Conservation (phyloP, 2,329 filamentous ascomycete genomes). For the Annulohypoxylon truncatum region DNA sequence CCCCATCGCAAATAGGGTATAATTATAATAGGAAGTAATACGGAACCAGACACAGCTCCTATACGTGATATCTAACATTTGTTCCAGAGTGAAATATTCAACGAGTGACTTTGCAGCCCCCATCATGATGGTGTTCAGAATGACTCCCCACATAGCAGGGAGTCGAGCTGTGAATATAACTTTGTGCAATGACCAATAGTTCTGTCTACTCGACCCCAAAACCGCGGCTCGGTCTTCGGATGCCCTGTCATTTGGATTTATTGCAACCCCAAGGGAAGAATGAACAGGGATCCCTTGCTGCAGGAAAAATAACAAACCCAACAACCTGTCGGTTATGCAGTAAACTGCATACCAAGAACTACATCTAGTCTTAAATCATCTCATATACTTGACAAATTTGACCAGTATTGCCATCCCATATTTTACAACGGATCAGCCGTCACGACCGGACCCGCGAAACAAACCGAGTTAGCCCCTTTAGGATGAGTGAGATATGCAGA, state of each 20-base stretch:
- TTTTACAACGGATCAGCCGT: not conserved
- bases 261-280: conserved; percentile 31
- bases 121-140: not conserved
- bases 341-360: not conserved
- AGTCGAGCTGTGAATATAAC: not conserved
- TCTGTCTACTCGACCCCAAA: not conserved
- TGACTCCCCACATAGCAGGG: not conserved
- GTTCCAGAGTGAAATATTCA: not conserved
- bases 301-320: conserved; percentile 25
- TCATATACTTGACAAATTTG: not conserved
- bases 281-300: conserved; percentile 29
- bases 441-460: not conserved
- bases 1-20: not conserved
- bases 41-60: not conserved
- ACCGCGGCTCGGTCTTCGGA: conserved; percentile 14
- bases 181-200: not conserved
- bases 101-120: not conserved
- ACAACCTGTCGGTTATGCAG: conserved; percentile 10
- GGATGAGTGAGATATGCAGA: conserved; percentile 21
- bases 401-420: not conserved
- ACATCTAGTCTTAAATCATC: not conserved
- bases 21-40: not conserved
- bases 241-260: not conserved
- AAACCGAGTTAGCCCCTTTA: conserved; percentile 8
- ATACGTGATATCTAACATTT: not conserved